Percentiles rank a stretch among this genome's conserved stretches.
Conservation (phyloP, 352 stramenopile genomes). For the Thalassiosira pacifica region DNA sequence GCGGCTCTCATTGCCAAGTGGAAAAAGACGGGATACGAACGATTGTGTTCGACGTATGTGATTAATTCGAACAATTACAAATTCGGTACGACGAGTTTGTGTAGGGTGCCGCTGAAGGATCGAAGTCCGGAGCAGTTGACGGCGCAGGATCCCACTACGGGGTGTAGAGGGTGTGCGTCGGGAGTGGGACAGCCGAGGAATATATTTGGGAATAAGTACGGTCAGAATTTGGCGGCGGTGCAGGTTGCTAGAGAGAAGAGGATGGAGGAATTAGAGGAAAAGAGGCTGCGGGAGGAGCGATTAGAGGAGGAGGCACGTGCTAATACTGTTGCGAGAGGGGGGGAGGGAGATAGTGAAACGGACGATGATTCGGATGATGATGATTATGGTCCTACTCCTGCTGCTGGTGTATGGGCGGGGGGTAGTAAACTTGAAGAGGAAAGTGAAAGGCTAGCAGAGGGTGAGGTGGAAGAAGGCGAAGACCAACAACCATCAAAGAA, state of each 20-base stretch:
- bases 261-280: slow-evolving; percentile 71
- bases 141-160: slow-evolving; percentile 92
- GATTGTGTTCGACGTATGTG: slow-evolving; percentile 97
- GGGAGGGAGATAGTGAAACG: slow-evolving; percentile 62
- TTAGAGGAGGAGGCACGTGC: slow-evolving; percentile 55
- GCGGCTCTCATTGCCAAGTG: slow-evolving; percentile 98
- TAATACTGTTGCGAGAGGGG: slow-evolving; percentile 51
- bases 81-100: slow-evolving; percentile 98
- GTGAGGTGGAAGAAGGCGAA: slow-evolving; percentile 12
- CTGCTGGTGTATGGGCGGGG: slow-evolving; percentile 77
- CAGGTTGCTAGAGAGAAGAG: slow-evolving; percentile 93
- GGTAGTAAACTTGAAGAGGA: slow-evolving; percentile 76
- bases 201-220: slow-evolving; percentile 99
- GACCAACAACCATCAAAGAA: slow-evolving; percentile 50
- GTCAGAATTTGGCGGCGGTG: slow-evolving; percentile 96
- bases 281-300: slow-evolving; percentile 85
- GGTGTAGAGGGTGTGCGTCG: slow-evolving; percentile 96
- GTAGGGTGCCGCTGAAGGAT: slow-evolving; percentile 95
- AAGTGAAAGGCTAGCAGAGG: slow-evolving; percentile 68
- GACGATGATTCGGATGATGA: slow-evolving; percentile 70
- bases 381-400: slow-evolving; percentile 79
- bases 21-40: slow-evolving; percentile 99
- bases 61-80: slow-evolving; percentile 99
- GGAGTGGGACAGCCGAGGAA: slow-evolving; percentile 93
- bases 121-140: slow-evolving; percentile 89